Evolutionary conservation across 2,329 filamentous ascomycete genomes (phyloP).

Genomic region (Paraconiothyrium sp.): DNA sequence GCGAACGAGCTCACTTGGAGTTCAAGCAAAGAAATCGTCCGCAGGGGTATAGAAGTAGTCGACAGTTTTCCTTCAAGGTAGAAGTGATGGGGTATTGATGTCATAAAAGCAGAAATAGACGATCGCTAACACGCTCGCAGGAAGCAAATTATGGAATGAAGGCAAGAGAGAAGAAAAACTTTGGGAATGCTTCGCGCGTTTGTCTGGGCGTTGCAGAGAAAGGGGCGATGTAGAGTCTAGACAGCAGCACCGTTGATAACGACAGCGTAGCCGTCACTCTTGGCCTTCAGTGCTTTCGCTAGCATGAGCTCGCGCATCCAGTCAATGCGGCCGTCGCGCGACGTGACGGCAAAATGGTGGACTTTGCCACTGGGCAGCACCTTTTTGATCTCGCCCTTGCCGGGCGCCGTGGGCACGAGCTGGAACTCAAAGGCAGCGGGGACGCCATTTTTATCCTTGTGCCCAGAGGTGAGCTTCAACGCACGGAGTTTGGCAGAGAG

Average conservation of each 20-base stretch:
- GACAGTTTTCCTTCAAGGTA: constrained; percentile 24
- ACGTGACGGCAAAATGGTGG: constrained; percentile 92
- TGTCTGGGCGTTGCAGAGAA: not conserved
- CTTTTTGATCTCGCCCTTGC: constrained; percentile 53
- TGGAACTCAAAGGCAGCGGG: constrained; percentile 81
- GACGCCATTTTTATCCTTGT: constrained; percentile 65
- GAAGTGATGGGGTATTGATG: constrained; percentile 21
- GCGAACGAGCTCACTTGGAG: not conserved
- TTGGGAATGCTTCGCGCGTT: not conserved
- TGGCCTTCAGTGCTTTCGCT: constrained; percentile 85
- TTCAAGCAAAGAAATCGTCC: not conserved
- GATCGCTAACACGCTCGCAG: constrained; percentile 26
- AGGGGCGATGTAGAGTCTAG: constrained; percentile 30
- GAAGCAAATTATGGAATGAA: constrained; percentile 9
- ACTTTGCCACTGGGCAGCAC: constrained; percentile 70
- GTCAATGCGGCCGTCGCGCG: constrained; percentile 89
- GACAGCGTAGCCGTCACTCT: constrained; percentile 83
- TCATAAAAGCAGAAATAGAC: constrained; percentile 18
- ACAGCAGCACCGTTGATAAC: constrained; percentile 72
- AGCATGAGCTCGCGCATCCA: constrained; percentile 97
- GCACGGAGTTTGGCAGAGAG: constrained; percentile 88
- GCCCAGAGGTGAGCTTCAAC: constrained; percentile 64
- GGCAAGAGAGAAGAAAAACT: constrained; percentile 15
- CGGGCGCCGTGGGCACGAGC: constrained; percentile 74
- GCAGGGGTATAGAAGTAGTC: constrained; percentile 43